Evolutionary conservation across 1,284 basidiomycete species (phyloP).

Genomic region (Ganoderma resinaceum): DNA sequence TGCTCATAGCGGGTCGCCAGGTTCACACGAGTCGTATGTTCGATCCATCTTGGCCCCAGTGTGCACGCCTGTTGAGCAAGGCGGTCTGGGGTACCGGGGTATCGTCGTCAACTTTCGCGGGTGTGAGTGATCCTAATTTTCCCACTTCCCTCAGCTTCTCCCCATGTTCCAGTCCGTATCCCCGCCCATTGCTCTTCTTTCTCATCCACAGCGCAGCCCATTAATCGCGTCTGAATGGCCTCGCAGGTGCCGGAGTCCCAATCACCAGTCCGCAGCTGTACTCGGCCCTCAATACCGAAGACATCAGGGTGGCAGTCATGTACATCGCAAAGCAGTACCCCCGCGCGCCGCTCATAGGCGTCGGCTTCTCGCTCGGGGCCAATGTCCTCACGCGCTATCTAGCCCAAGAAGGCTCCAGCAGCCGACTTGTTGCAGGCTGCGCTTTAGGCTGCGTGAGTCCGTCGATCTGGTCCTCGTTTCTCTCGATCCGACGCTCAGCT

Average conservation of each 20-base stretch:
- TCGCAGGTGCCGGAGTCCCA: constrained; percentile 81
- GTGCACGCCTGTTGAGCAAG: constrained; percentile 69
- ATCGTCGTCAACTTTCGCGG: constrained; percentile 93
- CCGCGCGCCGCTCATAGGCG: constrained; percentile 81
- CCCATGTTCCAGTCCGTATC: constrained; percentile 2
- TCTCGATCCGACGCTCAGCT: constrained; percentile 16
- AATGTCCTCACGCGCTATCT: constrained; percentile 93
- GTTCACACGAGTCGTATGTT: constrained; percentile 91
- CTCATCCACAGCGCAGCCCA: constrained; percentile 1
- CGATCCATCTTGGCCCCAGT: constrained; percentile 79
- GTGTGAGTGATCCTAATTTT: constrained; percentile 58
- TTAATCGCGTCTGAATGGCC: constrained; percentile 19
- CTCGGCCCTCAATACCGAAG: constrained; percentile 87
- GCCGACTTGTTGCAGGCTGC: constrained; percentile 80
- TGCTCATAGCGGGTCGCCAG: constrained; percentile 44
- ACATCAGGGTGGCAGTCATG: constrained; percentile 83
- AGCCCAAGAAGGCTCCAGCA: constrained; percentile 83
- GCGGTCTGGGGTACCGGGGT: constrained; percentile 87
- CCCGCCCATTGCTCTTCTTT: background rate
- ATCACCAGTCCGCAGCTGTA: constrained; percentile 85
- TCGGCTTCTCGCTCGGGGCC: constrained; percentile 95
- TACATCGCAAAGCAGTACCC: constrained; percentile 83
- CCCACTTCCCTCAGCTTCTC: constrained; percentile 7
- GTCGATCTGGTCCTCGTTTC: constrained; percentile 13
- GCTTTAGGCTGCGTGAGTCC: constrained; percentile 80